These are phyloP conservation scores for Stromatinia cepivora DNA, from an alignment of 2,329 filamentous ascomycete genomes.

Conservation along the genomic window DNA sequence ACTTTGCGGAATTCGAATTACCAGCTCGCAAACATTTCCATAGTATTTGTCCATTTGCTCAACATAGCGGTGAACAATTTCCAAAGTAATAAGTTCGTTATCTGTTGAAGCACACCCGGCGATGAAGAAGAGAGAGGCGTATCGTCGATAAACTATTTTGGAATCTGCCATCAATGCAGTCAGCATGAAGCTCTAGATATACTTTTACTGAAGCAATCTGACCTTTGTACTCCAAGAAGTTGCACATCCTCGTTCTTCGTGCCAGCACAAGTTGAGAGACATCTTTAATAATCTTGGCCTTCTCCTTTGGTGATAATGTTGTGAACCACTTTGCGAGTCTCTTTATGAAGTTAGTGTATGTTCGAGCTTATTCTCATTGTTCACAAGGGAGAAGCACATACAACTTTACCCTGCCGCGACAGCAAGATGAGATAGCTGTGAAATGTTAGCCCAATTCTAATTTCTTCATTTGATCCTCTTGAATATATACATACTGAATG, in stretches of 20 bases:
- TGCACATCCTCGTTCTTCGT: conserved; percentile 97
- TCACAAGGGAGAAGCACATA: conserved; percentile 53
- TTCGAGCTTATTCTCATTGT: conserved; percentile 22
- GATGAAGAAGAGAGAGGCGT: conserved; percentile 99
- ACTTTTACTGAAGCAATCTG: conserved; percentile 25
- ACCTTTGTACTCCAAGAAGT: conserved; percentile 99
- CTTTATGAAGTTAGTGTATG: conserved; percentile 51
- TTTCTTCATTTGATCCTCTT: neutral
- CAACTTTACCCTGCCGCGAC: conserved; percentile 98
- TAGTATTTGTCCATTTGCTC: conserved; percentile 99
- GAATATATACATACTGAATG: conserved; percentile 49
- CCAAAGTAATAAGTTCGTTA: conserved; percentile 96
- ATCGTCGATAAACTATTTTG: conserved; percentile 98
- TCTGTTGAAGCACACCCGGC: conserved; percentile 95
- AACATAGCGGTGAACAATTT: conserved; percentile 98
- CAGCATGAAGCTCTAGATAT: conserved; percentile 23
- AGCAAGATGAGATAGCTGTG: conserved; percentile 93
- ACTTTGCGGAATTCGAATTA: conserved; percentile 9
- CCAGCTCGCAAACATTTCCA: conserved; percentile 96
- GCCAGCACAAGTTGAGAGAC: conserved; percentile 96
- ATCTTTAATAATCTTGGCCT: conserved; percentile 99
- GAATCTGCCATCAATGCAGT: conserved; percentile 62
- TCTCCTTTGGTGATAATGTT: conserved; percentile 94
- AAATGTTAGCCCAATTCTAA: conserved; percentile 27
- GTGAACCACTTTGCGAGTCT: conserved; percentile 99